Base-by-base conservation (phyloP, 1,139 yeast species). In the Pichia sp. region DNA sequence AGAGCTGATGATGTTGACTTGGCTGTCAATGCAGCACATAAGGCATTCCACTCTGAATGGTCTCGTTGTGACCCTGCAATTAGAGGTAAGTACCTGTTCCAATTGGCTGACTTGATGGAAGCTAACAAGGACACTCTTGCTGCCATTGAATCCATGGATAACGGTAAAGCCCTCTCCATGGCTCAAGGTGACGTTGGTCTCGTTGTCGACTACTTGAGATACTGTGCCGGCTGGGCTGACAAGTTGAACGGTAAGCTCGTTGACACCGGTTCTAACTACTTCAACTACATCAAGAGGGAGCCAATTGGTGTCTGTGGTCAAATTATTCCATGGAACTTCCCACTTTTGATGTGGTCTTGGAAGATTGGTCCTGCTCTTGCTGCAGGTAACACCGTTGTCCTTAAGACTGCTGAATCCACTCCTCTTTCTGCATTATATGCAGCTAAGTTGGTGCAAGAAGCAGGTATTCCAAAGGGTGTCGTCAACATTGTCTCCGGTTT, bases 321-420 rank as follows among this genome's bases (percentile, higher is more conserved):
- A 57, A 82, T 85, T 51, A 83, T 84, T 45, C 94, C 95, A 46
- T 85, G 94, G 94, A 85, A 85, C 62, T 85, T 81, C 72, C 94
- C 94, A 46, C 56, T 82, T 50, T 69, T 79, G 62, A 81, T 83
- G 85, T 70, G 78, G 52, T 64, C 84, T 18, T 83, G 94, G 94
- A 80, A 80, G 57, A 63, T 83, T 41, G 88, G 80, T 36, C 91
- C 93, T 30, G 87, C 88, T 42, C 62, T 83, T 49, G 87, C 84
- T 41, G 73, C 91, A 42, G 91, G 91, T 62, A 82, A 82, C 64
- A 74, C 82, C 34, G 64, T 77, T 50, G 79, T 83, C 35, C 63
- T 82, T 56, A 83, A 83, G 62, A 75, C 87, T 31, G 86, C 93
- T 30, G 82, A 79, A 54, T 72, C 82, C 34, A 82, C 93, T 35